phyloP scores from a whole-genome alignment of 768 basidiomycete species.

The Russula compacta region DNA sequence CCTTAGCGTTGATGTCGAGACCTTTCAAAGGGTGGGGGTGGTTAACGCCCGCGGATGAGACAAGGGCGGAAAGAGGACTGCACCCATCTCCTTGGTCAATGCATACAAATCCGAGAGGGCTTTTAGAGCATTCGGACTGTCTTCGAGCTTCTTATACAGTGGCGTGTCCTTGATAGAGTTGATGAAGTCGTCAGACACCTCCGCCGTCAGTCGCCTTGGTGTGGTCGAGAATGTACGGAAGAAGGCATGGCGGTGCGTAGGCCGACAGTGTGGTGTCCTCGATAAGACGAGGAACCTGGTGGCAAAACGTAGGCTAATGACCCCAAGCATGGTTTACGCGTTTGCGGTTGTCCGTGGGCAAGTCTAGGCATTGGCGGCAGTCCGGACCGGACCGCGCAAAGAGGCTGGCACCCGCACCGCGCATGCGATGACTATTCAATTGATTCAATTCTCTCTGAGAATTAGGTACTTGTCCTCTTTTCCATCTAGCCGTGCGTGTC shows the following conservation, averaged over 20 bases:
- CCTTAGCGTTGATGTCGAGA: constrained; percentile 36
- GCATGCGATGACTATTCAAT: constrained; percentile 75
- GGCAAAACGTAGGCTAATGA: neutral
- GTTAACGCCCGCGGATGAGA: neutral
- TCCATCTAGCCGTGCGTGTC: neutral
- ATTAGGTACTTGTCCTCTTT: constrained; percentile 49
- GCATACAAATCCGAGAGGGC: constrained; percentile 39
- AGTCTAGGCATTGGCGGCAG: neutral
- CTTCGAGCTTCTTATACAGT: constrained; percentile 39
- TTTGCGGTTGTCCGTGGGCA: neutral
- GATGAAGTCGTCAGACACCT: constrained; percentile 28
- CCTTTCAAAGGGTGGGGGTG: constrained; percentile 29
- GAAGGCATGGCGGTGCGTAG: neutral
- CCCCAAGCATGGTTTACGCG: neutral
- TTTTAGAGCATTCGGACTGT: constrained; percentile 41
- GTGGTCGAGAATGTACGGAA: constrained; percentile 26
- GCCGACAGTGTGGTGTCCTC: neutral
- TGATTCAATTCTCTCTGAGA: constrained; percentile 85
- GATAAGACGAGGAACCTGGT: neutral
- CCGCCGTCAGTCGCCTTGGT: constrained; percentile 26
- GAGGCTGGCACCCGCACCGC: no score
- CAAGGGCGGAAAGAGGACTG: neutral
- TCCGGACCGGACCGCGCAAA: neutral
- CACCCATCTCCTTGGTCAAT: constrained; percentile 42
- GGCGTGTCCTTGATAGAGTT: constrained; percentile 38